A percentile compares a stretch with the other conserved stretches of the same genome.
Evolutionary conservation across 345 rosid species (phyloP).

Genomic region (Rhodomyrtus tomentosa): DNA sequence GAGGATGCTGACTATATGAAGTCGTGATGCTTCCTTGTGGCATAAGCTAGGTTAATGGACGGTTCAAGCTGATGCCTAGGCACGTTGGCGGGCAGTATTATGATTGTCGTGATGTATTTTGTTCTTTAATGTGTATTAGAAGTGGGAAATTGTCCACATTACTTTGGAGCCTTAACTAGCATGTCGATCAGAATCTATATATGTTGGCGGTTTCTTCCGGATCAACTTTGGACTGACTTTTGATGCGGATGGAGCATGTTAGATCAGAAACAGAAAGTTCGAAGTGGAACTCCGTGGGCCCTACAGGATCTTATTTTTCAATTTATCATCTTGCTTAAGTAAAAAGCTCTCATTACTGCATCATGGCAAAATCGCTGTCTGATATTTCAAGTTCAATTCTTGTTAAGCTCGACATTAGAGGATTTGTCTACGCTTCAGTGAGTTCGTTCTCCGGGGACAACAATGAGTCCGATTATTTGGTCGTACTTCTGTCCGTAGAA

Average conservation of each 20-base stretch:
- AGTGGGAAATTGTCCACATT: not conserved
- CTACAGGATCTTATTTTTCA: not conserved
- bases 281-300: not conserved
- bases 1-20: not conserved
- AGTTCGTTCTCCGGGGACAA: not conserved
- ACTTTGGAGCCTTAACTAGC: not conserved
- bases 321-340: not conserved
- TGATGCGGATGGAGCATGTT: not conserved
- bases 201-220: not conserved
- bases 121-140: not conserved
- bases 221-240: not conserved
- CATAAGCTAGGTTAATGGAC: not conserved
- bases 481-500: too few relatives aligned
- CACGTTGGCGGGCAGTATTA: not conserved
- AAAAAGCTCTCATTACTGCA: not conserved
- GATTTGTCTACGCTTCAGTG: not conserved
- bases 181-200: not conserved
- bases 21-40: not conserved
- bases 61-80: not conserved
- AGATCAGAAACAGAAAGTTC: not conserved
- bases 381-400: not conserved
- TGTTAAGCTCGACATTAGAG: not conserved
- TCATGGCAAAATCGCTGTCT: not conserved
- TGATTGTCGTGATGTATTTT: not conserved
- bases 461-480: too few relatives aligned